Conservation (phyloP, 2,329 filamentous ascomycete species). For the Cordyceps fumosorosea region DNA sequence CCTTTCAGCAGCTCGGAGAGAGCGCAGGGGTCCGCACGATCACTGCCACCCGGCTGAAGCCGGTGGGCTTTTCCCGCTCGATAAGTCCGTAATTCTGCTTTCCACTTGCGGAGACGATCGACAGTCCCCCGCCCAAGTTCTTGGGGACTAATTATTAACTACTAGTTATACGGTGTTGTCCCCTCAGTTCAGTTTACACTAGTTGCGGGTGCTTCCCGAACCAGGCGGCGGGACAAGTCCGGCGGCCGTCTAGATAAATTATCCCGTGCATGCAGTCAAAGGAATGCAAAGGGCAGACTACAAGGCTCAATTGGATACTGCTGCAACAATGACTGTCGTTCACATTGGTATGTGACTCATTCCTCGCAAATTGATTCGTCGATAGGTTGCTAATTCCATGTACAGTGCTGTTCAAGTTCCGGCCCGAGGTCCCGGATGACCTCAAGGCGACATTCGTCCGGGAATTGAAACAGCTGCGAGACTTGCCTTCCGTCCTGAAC, state of each 20-base stretch:
- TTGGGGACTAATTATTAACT: too few relatives aligned
- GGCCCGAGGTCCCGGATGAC: slow-evolving; percentile 30
- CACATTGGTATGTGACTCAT: slow-evolving; percentile 23
- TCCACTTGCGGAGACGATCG: neutral
- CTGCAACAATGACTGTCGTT: slow-evolving; percentile 26
- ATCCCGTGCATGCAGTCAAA: neutral
- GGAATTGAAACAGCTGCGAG: slow-evolving; percentile 43
- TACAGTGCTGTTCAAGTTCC: slow-evolving; percentile 46
- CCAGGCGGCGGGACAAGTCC: neutral
- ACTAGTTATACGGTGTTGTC: too few relatives aligned
- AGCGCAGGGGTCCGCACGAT: neutral
- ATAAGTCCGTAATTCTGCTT: neutral
- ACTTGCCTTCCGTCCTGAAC: slow-evolving; percentile 40
- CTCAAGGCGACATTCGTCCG: slow-evolving; percentile 39
- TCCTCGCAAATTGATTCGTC: slow-evolving; percentile 14
- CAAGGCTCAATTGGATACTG: neutral
- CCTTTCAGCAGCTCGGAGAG: neutral
- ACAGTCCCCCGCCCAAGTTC: neutral
- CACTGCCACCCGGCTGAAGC: neutral
- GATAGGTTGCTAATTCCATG: neutral
- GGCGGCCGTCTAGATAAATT: neutral
- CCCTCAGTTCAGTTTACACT: neutral
- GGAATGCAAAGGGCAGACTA: neutral
- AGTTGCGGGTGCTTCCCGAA: neutral
- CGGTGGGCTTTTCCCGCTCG: neutral